Percentiles rank a stretch among this genome's conserved stretches.
Conservation (phyloP, 768 basidiomycete species). For the Auriculariales sp. region DNA sequence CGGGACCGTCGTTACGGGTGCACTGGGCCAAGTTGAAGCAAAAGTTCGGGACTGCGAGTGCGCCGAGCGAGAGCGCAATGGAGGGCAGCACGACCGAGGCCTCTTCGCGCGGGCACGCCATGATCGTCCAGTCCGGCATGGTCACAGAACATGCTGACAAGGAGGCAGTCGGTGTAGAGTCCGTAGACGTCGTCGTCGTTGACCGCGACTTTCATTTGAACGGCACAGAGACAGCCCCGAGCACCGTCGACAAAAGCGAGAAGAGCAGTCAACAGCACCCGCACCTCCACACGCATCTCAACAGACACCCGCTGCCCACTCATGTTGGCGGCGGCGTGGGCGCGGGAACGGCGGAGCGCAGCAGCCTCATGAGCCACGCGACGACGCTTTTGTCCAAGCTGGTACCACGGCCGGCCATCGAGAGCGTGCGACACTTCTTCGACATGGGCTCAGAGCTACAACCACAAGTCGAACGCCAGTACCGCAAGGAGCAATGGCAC, state of each 20-base stretch:
- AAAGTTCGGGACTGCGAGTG: conserved; percentile 39
- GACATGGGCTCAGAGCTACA: not conserved
- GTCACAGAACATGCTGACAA: conserved; percentile 1
- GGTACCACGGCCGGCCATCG: conserved; percentile 37
- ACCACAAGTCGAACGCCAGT: conserved; percentile 30
- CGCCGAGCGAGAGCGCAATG: conserved; percentile 24
- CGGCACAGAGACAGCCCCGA: conserved; percentile 6
- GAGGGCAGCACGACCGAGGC: conserved; percentile 8
- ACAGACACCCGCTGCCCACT: conserved; percentile 32
- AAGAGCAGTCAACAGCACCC: conserved; percentile 20
- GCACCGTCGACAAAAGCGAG: not conserved
- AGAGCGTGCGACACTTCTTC: not conserved
- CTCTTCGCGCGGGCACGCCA: not conserved
- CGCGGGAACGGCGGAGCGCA: conserved; percentile 20
- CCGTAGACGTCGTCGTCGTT: conserved; percentile 61
- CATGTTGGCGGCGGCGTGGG: conserved; percentile 14
- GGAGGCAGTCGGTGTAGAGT: conserved; percentile 14
- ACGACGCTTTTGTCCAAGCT: conserved; percentile 35
- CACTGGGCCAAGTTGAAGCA: conserved; percentile 39
- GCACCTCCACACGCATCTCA: conserved; percentile 29
- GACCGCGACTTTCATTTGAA: conserved; percentile 34
- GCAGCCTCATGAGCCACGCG: conserved; percentile 28
- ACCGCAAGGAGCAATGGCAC: conserved; percentile 34
- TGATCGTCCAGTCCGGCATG: not conserved
- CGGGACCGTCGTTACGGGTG: conserved; percentile 18